Evolutionary conservation across 139 green algal species (phyloP), one percentile per base, ranked within the genome.

Genomic region (Chlamydomonas incerta): DNA sequence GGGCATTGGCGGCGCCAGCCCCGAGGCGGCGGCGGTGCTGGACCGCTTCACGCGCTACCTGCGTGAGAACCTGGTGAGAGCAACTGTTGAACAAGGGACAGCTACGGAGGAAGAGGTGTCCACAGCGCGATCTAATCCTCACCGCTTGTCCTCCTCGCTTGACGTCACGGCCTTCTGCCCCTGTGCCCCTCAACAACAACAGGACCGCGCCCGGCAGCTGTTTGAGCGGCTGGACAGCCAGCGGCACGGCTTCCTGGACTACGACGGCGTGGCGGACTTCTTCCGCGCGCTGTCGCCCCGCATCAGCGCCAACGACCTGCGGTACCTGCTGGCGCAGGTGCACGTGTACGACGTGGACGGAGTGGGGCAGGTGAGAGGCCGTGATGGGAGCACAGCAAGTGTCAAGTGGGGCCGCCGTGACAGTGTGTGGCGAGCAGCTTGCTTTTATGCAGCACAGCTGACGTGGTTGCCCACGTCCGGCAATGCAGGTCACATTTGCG

Each of bases 261-360:
- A 90, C 47, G 80, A 88, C 60, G 41, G 82, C 31, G 57, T 90
- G 74, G 66, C 87, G 3, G 31, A 47, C 14, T 80, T 90, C 62
- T 85, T 90, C 65, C 37, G 68, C 10, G 37, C 46, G 21, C 68
- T 80, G 28, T 47, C 4, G 14, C 58, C 65, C n/a, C 46, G 69
- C 5, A 41, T 90, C 67, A 55, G 15, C 1, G 0, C 29, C 4
- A 74, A 88, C 24, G 87, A 83, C 0, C 37, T 86, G 55, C 55
- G 74, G 33, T 3, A n/a, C 2, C 60, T 88, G 68, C 29, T 88
- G 55, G 68, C 82, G 5, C 69, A 87, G 74, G 87, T 90, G 34
- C 75, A 87, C 81, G 0, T 83, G 33, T 79, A 85, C 62, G 87
- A 90, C 69, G 65, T 82, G 58, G 71, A 81, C 24, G 70, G 55